Percentiles rank a stretch among this genome's conserved stretches.
Evolutionary conservation across 1,284 basidiomycete species (phyloP).

Genomic region (Microbotryum intermedium): DNA sequence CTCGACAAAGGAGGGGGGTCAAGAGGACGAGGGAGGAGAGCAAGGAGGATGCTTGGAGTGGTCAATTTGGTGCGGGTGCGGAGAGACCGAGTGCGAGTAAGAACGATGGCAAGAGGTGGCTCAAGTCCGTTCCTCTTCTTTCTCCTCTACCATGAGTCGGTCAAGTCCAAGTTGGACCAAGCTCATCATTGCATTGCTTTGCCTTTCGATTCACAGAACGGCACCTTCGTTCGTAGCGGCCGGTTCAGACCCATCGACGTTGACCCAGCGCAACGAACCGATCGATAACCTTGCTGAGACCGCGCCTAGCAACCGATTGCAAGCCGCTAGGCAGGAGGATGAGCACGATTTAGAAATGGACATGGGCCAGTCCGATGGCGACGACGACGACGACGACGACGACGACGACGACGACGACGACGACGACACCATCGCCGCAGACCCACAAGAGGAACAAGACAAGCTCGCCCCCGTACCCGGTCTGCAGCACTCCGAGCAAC

Average conservation of each 20-base stretch:
- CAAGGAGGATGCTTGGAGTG: slow-evolving; percentile 69
- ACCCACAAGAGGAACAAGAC: slow-evolving; percentile 41
- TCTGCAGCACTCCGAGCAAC: background rate
- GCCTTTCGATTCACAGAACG: background rate
- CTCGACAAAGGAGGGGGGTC: slow-evolving; percentile 47
- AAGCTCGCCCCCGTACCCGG: slow-evolving; percentile 20
- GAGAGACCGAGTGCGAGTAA: slow-evolving; percentile 17
- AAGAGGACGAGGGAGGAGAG: slow-evolving; percentile 50
- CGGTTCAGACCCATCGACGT: slow-evolving; percentile 9
- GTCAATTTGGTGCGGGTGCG: slow-evolving; percentile 57
- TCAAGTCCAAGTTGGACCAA: background rate
- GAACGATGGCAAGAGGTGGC: slow-evolving; percentile 45
- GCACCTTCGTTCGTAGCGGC: slow-evolving; percentile 22
- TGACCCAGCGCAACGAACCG: slow-evolving; percentile 1
- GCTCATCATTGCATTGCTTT: background rate
- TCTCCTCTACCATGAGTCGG: no score
- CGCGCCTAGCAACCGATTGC: slow-evolving; percentile 41
- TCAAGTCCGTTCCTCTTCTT: slow-evolving; percentile 10
- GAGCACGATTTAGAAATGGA: slow-evolving; percentile 38
- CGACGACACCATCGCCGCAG: slow-evolving; percentile 34
- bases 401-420: background rate
- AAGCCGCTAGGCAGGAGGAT: slow-evolving; percentile 45
- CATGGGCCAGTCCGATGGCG: slow-evolving; percentile 24
- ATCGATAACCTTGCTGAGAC: slow-evolving; percentile 45
- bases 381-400: slow-evolving; percentile 17